Conservation (phyloP, 2,329 filamentous ascomycete genomes). For the Didymella lethalis region DNA sequence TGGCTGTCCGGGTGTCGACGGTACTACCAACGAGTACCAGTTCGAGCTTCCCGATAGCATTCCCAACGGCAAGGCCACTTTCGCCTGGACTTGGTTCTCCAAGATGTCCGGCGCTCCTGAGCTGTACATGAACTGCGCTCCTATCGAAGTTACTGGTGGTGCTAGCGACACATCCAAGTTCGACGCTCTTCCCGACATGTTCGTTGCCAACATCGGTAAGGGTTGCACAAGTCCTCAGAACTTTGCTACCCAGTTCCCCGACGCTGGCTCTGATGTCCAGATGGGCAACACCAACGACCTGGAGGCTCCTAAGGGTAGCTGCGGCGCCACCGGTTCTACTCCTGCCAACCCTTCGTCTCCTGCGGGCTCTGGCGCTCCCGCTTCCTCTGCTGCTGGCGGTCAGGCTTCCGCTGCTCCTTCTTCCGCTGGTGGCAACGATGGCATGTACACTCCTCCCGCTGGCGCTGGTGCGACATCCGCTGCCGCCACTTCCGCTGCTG, state of each 20-base stretch:
- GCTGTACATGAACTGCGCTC: constrained; percentile 89
- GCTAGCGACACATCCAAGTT: constrained; percentile 63
- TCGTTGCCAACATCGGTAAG: constrained; percentile 70
- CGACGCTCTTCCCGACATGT: constrained; percentile 73
- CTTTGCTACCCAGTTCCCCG: constrained; percentile 68
- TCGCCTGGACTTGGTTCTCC: constrained; percentile 96
- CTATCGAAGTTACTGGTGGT: constrained; percentile 69
- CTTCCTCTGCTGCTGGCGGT: constrained; percentile 30
- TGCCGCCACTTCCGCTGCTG: constrained; percentile 16
- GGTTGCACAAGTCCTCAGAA: constrained; percentile 63
- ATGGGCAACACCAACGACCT: constrained; percentile 38
- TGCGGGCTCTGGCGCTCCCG: constrained; percentile 23
- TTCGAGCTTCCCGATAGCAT: constrained; percentile 77
- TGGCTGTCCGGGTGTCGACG: constrained; percentile 74
- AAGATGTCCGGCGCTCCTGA: constrained; percentile 80
- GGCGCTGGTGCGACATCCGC: constrained; percentile 13
- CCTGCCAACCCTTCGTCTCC: constrained; percentile 19
- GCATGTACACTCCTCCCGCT: constrained; percentile 19
- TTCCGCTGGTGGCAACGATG: constrained; percentile 19
- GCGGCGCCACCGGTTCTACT: constrained; percentile 32
- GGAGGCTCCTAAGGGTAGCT: constrained; percentile 32
- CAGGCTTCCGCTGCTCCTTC: constrained; percentile 34
- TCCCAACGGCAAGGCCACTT: constrained; percentile 75
- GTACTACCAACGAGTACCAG: constrained; percentile 69
- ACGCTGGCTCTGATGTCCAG: constrained; percentile 68